Evolutionary conservation across 495 filamentous ascomycete species (phyloP).

Genomic region (Trichodelitschia bisporula): DNA sequence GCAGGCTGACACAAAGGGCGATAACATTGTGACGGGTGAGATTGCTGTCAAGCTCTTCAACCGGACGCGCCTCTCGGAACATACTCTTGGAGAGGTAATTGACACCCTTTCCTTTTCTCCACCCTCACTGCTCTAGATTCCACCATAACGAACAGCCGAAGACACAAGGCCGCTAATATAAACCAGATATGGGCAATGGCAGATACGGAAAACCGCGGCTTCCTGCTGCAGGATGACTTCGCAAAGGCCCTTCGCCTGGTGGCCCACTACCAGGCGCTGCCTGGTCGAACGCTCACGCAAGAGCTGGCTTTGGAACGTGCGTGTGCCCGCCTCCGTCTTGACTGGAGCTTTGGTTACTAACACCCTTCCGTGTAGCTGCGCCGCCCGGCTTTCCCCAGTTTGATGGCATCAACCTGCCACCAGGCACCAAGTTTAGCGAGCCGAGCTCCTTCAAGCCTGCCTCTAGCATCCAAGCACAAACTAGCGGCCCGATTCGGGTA

Average conservation of each 20-base stretch:
- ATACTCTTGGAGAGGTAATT: slow-evolving; percentile 64
- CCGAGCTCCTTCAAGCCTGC: slow-evolving; percentile 12
- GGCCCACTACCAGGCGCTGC: slow-evolving; percentile 86
- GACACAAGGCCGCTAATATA: background rate
- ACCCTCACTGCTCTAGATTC: no score
- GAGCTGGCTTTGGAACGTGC: slow-evolving; percentile 49
- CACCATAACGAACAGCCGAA: no score
- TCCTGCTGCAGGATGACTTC: slow-evolving; percentile 78
- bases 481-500: slow-evolving; percentile 58
- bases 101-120: no score
- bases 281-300: slow-evolving; percentile 48
- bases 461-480: slow-evolving; percentile 32
- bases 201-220: slow-evolving; percentile 83
- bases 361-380: no score
- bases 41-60: slow-evolving; percentile 95
- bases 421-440: no score
- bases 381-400: slow-evolving; percentile 82
- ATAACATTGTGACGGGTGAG: slow-evolving; percentile 90
- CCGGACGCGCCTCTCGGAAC: slow-evolving; percentile 66
- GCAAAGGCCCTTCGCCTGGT: slow-evolving; percentile 79
- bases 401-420: slow-evolving; percentile 39
- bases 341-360: no score
- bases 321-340: slow-evolving; percentile 9
- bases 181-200: slow-evolving; percentile 93
- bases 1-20: slow-evolving; percentile 64